phyloP scores from a whole-genome alignment of 169 alveolate genomes.

The Neospora caninum region DNA sequence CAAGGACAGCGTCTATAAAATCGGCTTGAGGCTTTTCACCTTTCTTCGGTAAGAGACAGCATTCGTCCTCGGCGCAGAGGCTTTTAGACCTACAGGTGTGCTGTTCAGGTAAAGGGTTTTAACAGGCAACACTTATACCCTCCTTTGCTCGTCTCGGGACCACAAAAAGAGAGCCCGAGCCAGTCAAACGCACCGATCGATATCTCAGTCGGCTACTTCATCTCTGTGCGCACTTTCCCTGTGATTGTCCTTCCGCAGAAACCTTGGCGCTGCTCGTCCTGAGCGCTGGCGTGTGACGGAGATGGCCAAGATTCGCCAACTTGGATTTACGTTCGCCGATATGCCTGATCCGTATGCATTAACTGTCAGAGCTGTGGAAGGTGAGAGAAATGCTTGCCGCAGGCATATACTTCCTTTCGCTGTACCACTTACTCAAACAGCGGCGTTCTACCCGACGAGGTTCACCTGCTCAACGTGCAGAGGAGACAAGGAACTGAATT shows the following conservation, averaged over 20 bases:
- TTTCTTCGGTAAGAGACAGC: conserved; percentile 16
- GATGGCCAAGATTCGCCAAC: conserved; percentile 15
- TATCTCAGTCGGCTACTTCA: too few relatives aligned
- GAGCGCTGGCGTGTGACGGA: conserved; percentile 46
- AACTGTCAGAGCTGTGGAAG: conserved; percentile 39
- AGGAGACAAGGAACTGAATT: too few relatives aligned
- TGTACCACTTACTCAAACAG: too few relatives aligned
- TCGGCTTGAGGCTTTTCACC: conserved; percentile 36
- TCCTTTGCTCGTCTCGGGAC: too few relatives aligned
- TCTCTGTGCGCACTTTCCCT: too few relatives aligned
- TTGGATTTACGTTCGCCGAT: conserved; percentile 16
- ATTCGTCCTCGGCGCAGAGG: not conserved
- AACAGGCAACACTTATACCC: too few relatives aligned
- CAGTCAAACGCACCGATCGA: too few relatives aligned
- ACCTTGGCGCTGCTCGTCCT: not conserved
- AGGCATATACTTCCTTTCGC: too few relatives aligned
- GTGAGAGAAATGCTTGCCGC: conserved; percentile 10
- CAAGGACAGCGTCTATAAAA: not conserved
- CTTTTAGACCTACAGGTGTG: not conserved
- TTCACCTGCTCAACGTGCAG: too few relatives aligned
- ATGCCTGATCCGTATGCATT: conserved; percentile 32
- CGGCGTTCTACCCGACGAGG: too few relatives aligned
- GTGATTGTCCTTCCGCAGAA: not conserved
- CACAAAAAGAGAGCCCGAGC: too few relatives aligned
- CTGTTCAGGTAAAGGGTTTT: not conserved